These are phyloP conservation scores for Cercospora sp. DNA, from an alignment of 2,329 filamentous ascomycete species.

Conservation along the genomic window DNA sequence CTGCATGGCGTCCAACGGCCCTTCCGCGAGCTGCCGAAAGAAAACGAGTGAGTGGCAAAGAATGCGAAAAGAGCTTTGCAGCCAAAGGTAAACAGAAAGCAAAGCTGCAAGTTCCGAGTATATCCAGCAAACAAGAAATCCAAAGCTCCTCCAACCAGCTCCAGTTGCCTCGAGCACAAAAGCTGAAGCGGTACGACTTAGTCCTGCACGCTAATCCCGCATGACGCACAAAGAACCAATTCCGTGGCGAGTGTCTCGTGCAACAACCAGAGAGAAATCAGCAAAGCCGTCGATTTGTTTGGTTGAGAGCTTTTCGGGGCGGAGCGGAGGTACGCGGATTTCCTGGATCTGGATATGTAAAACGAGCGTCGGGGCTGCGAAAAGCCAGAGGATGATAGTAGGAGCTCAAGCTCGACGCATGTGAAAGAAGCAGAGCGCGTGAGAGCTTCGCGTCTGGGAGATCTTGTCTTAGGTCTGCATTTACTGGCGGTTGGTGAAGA, in stretches of 20 bases:
- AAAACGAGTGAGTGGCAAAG: neutral
- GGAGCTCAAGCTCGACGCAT: neutral
- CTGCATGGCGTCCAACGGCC: neutral
- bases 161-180: neutral
- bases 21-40: neutral
- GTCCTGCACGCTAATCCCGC: neutral
- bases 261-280: constrained; percentile 2
- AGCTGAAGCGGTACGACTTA: neutral
- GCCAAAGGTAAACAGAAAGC: neutral
- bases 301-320: neutral
- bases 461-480: neutral
- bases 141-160: constrained; percentile 1
- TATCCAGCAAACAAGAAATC: neutral
- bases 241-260: neutral
- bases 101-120: neutral
- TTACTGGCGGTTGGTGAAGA: neutral
- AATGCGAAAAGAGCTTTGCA: neutral
- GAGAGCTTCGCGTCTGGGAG: neutral
- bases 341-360: neutral
- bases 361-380: neutral
- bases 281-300: neutral
- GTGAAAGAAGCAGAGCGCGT: neutral
- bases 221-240: constrained; percentile 1
- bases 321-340: neutral
- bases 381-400: neutral